Evolutionary conservation across 768 basidiomycete species (phyloP).

Genomic region (Mycena epipterygia): DNA sequence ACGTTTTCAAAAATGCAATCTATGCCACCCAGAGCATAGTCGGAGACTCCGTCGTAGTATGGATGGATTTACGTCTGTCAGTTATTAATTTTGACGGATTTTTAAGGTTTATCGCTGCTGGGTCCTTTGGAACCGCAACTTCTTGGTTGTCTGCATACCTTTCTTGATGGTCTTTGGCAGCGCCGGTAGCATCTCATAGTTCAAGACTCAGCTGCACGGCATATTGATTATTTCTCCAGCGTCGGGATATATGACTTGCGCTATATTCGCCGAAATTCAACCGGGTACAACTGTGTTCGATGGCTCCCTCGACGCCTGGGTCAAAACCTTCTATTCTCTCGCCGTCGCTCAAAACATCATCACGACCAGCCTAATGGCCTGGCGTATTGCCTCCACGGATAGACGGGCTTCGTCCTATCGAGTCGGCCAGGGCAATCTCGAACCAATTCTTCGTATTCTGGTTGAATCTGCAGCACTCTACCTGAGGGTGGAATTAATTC

Average conservation of each 20-base stretch:
- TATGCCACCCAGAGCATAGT: constrained; percentile 28
- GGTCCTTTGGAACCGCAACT: constrained; percentile 36
- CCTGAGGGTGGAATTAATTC: constrained; percentile 30
- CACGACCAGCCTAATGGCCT: constrained; percentile 40
- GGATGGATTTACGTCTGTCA: neutral
- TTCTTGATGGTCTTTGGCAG: constrained; percentile 33
- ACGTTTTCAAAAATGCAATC: constrained; percentile 26
- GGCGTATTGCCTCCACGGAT: constrained; percentile 38
- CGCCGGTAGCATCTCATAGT: constrained; percentile 20
- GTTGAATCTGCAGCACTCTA: constrained; percentile 39
- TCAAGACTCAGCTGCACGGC: neutral
- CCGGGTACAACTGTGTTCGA: constrained; percentile 32
- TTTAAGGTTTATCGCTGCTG: constrained; percentile 32
- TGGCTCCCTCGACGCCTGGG: constrained; percentile 36
- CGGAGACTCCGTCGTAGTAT: constrained; percentile 24
- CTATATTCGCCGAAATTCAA: constrained; percentile 26
- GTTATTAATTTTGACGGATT: too few species aligned
- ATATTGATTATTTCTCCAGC: constrained; percentile 8
- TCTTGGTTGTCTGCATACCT: constrained; percentile 31
- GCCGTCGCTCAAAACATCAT: constrained; percentile 41
- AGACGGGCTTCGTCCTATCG: constrained; percentile 20
- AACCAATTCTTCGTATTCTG: constrained; percentile 38
- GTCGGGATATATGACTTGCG: constrained; percentile 32
- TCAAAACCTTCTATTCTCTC: constrained; percentile 36
- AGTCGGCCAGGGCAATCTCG: constrained; percentile 21